phyloP scores from a whole-genome alignment of 2,329 filamentous ascomycete species.

The Sclerotinia glacialis region DNA sequence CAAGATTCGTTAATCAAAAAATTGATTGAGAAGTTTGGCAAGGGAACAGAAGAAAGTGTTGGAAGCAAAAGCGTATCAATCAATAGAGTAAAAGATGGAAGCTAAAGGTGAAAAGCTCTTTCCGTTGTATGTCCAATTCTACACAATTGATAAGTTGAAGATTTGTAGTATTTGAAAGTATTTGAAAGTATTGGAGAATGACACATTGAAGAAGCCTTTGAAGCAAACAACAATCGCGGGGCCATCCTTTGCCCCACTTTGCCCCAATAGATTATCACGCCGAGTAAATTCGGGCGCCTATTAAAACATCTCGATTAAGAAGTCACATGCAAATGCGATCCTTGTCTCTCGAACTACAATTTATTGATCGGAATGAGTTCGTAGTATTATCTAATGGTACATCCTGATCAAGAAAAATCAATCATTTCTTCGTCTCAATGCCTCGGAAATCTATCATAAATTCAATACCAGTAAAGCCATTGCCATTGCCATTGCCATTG shows the following conservation, averaged over 20 bases:
- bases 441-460: background rate
- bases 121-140: background rate
- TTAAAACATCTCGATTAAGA: background rate
- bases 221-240: background rate
- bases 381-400: background rate
- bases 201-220: background rate
- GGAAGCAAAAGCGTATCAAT: background rate
- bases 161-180: background rate
- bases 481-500: too few species aligned
- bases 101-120: background rate
- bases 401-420: background rate
- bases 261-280: background rate
- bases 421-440: background rate
- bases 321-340: constrained; percentile 3
- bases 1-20: background rate
- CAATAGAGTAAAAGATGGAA: background rate
- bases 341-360: background rate
- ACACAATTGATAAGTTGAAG: background rate
- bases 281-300: background rate
- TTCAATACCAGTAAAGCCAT: background rate
- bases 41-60: background rate
- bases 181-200: background rate
- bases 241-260: background rate
- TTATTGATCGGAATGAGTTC: background rate
- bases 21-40: background rate